Conservation (phyloP, 306 rosid genomes). For the Glycine soja region DNA sequence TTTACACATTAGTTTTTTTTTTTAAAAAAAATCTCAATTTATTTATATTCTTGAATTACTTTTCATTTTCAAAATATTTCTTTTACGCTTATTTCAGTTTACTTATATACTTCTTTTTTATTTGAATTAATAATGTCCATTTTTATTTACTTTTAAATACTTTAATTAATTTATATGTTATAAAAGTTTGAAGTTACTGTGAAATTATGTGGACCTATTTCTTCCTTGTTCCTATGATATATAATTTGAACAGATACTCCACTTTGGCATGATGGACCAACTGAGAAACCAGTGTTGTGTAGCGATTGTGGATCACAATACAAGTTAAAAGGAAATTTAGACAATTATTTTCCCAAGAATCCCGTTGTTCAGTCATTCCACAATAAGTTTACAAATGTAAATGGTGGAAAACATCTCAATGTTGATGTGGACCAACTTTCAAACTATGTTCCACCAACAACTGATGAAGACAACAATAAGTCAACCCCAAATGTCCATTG, state of each 20-base stretch:
- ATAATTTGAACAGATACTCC: slow-evolving; percentile 37
- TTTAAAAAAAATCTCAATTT: background rate
- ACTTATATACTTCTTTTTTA: background rate
- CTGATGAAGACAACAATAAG: background rate
- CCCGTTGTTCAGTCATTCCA: too few species aligned
- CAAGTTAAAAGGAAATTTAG: slow-evolving; percentile 33
- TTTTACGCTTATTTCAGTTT: background rate
- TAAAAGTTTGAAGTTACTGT: background rate
- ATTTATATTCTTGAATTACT: background rate
- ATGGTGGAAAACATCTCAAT: background rate
- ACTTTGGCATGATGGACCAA: slow-evolving; percentile 50
- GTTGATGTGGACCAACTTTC: slow-evolving; percentile 6
- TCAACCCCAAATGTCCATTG: background rate
- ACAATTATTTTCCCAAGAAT: slow-evolving; percentile 36
- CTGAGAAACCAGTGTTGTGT: slow-evolving; percentile 39
- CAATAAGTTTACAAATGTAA: background rate
- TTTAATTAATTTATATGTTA: background rate
- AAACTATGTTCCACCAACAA: background rate
- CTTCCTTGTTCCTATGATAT: background rate
- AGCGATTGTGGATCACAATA: slow-evolving; percentile 47
- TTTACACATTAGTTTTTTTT: background rate
- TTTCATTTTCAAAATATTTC: background rate
- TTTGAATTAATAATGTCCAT: background rate
- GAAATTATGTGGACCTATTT: background rate
- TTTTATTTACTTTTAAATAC: too few species aligned